Evolutionary conservation across 495 filamentous ascomycete genomes (phyloP).

Genomic region (Massariosphaeria phaeospora): DNA sequence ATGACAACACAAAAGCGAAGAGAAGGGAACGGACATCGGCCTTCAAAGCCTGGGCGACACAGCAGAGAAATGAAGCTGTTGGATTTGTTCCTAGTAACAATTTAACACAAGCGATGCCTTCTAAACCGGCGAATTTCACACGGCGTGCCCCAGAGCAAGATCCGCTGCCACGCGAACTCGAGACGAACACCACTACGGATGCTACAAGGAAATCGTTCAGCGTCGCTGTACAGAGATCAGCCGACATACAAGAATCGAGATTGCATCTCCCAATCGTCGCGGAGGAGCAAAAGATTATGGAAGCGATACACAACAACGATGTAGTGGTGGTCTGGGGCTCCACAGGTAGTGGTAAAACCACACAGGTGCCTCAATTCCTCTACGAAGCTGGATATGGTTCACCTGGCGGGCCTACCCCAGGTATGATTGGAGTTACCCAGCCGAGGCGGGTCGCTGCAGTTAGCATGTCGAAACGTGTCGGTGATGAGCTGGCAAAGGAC

Average conservation of each 20-base stretch:
- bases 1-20: slow-evolving; percentile 25
- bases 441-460: slow-evolving; percentile 89
- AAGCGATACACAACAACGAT: slow-evolving; percentile 85
- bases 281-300: slow-evolving; percentile 98
- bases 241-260: slow-evolving; percentile 70
- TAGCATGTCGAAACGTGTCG: slow-evolving; percentile 90
- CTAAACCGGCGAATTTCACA: slow-evolving; percentile 48
- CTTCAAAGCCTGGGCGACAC: slow-evolving; percentile 92
- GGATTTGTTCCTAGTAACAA: slow-evolving; percentile 52
- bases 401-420: slow-evolving; percentile 69
- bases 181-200: slow-evolving; percentile 52
- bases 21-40: slow-evolving; percentile 52
- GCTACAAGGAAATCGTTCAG: slow-evolving; percentile 67
- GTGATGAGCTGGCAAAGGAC: slow-evolving; percentile 67
- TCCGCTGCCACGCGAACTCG: slow-evolving; percentile 68
- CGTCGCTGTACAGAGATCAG: slow-evolving; percentile 63
- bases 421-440: slow-evolving; percentile 92
- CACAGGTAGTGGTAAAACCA: slow-evolving; percentile 96
- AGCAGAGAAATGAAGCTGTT: slow-evolving; percentile 72
- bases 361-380: slow-evolving; percentile 91
- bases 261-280: slow-evolving; percentile 83
- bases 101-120: slow-evolving; percentile 29
- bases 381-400: slow-evolving; percentile 90
- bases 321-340: slow-evolving; percentile 90
- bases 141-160: slow-evolving; percentile 64